Evolutionary conservation across 441 rosid genomes (phyloP).

Genomic region (Pelargonium cotyledonis): DNA sequence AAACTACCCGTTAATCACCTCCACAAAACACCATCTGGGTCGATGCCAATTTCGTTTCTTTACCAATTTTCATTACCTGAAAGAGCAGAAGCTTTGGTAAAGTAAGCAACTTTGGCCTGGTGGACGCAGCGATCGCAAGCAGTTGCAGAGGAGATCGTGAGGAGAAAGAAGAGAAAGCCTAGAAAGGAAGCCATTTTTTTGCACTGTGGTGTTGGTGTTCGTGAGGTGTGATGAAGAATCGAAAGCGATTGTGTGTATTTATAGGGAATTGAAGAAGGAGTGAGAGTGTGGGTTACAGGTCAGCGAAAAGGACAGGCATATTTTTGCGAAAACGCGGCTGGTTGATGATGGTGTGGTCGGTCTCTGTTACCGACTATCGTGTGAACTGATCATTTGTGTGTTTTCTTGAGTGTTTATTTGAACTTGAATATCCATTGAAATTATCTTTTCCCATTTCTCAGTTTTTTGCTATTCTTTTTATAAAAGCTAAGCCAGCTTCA

Average conservation of each 20-base stretch:
- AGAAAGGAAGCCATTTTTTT: constrained; percentile 32
- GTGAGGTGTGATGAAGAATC: not conserved
- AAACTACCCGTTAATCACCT: constrained; percentile 25
- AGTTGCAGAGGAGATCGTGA: constrained; percentile 29
- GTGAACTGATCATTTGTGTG: too few species aligned
- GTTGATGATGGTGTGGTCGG: too few species aligned
- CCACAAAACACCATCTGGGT: constrained; percentile 12
- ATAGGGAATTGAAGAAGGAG: not conserved
- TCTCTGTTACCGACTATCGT: too few species aligned
- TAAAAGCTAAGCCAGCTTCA: too few species aligned
- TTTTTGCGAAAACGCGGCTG: not conserved
- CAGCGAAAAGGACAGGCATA: constrained; percentile 21
- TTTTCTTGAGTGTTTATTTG: too few species aligned
- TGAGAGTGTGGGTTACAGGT: constrained; percentile 44
- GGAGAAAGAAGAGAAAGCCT: constrained; percentile 30
- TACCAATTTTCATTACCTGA: constrained; percentile 59
- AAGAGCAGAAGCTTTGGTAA: constrained; percentile 58
- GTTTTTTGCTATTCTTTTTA: too few species aligned
- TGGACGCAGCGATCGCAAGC: constrained; percentile 85
- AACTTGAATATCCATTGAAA: too few species aligned
- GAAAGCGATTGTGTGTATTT: constrained; percentile 13
- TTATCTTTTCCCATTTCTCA: too few species aligned
- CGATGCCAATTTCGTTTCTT: constrained; percentile 2
- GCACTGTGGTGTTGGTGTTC: too few species aligned
- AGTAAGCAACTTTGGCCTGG: constrained; percentile 56